Evolutionary conservation across 2,329 filamentous ascomycete genomes (phyloP), one percentile per base, ranked within the genome.

Genomic region (Aspergillus ochraceus): DNA sequence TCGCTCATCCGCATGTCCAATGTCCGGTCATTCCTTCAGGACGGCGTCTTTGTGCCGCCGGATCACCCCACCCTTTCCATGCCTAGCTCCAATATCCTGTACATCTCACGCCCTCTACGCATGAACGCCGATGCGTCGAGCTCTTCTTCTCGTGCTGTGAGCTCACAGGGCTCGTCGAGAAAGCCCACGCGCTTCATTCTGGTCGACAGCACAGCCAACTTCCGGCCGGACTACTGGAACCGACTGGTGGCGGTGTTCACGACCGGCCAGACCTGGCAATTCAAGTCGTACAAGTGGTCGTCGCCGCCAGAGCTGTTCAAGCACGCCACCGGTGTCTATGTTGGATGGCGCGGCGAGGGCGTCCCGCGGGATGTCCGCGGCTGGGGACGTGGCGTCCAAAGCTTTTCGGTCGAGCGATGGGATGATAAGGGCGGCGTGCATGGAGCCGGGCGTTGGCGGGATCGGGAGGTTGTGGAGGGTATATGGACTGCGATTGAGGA

Each of bases 151-250:
- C 62, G 62, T 12, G 52, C 66, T 46, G 84, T 95, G 66, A 87
- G 91, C 71, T 81, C 89, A 3, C 80, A 62, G 30, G 42, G n/a
- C 55, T 54, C 60, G 9, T 54, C 68, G 14, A 64, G 82, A 55
- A 87, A 89, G 17, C 89, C 92, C 1, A 87, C 95, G 71, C 91
- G 93, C 51, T 99, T 99, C 81, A 96, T 98, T 72, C 87, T 99
- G 45, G 94, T 98, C 56, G 95, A 99, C 75, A 90, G 89, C 19
- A 90, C 93, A 0, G 89, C 96, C 72, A 90, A 95, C 75, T 99
- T 99, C 84, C 96, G 97, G 76, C 95, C 95, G 0, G 93, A 98
- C 73, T 97, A 98, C 81, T 99, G 95, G 95, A 89, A 89, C 70
- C 88, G 93, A 54, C 90, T 99, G 6, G 95, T 97, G 1, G 95